Evolutionary conservation across 305 asterid species (phyloP).

Genomic region (Monarda citriodora): DNA sequence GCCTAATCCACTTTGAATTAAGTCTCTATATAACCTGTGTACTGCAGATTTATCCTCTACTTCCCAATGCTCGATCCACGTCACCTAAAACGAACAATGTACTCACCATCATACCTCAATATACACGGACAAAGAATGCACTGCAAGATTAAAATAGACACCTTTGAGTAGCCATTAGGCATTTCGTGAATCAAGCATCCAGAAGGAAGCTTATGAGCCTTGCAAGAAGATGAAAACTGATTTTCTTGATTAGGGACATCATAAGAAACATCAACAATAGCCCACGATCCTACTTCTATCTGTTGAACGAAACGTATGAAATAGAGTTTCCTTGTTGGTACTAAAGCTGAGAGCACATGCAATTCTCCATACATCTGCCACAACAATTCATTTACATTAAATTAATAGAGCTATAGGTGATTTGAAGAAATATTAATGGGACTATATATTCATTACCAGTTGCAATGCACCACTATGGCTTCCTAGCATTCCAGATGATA

Average conservation of each 20-base stretch:
- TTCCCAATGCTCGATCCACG: conserved; percentile 97
- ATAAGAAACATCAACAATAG: conserved; percentile 78
- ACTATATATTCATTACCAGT: conserved; percentile 48
- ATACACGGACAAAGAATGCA: neutral
- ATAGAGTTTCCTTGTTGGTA: conserved; percentile 66
- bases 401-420: neutral
- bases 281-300: conserved; percentile 91
- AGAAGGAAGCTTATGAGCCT: conserved; percentile 78
- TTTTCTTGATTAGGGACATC: conserved; percentile 66
- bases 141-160: neutral
- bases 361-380: conserved; percentile 88
- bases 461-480: conserved; percentile 74
- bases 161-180: conserved; percentile 99
- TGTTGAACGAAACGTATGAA: conserved; percentile 85
- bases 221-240: conserved; percentile 51
- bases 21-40: conserved; percentile 70
- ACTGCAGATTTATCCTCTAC: conserved; percentile 73
- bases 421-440: neutral
- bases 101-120: no score
- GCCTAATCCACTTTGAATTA: conserved; percentile 79
- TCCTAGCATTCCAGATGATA: conserved; percentile 77
- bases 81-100: conserved; percentile 41
- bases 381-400: neutral
- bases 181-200: conserved; percentile 96
- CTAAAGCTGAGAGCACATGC: conserved; percentile 87